Percentiles rank a stretch among this genome's conserved stretches.
Evolutionary conservation across 345 rosid genomes (phyloP).

Genomic region (Eucalyptus rudis): DNA sequence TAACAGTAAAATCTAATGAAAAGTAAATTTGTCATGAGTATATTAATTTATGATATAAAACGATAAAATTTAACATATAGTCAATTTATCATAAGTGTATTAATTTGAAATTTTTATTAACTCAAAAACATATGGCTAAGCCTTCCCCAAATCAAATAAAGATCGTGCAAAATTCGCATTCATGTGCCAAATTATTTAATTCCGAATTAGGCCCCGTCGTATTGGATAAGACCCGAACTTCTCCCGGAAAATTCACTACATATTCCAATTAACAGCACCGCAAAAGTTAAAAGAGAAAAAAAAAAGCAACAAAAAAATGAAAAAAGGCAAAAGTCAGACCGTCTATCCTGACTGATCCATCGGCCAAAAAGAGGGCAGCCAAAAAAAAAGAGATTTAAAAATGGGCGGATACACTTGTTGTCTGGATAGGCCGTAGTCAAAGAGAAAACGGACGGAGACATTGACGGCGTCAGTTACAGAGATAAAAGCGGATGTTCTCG

Average conservation of each 20-base stretch:
- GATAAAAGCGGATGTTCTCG: background rate
- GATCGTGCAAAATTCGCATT: background rate
- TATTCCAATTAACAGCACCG: background rate
- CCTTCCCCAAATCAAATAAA: background rate
- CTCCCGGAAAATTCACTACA: background rate
- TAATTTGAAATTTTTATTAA: too few relatives aligned
- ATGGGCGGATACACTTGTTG: background rate
- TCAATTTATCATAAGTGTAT: too few relatives aligned
- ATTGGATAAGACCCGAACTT: background rate
- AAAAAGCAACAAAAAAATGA: background rate
- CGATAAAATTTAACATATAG: rapidly evolving
- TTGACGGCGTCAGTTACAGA: background rate
- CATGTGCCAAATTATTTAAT: background rate
- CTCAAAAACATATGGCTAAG: background rate
- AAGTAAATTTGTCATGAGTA: too few relatives aligned
- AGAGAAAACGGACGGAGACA: background rate
- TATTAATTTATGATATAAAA: too few relatives aligned
- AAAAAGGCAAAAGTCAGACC: background rate
- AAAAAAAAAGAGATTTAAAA: background rate
- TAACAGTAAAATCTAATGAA: too few relatives aligned
- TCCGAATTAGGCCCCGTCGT: background rate
- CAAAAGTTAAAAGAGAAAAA: background rate
- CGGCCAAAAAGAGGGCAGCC: background rate
- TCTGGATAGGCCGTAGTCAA: background rate
- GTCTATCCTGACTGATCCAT: background rate